Conservation (phyloP, 2,329 filamentous ascomycete species). For the Metarhizium humberi region DNA sequence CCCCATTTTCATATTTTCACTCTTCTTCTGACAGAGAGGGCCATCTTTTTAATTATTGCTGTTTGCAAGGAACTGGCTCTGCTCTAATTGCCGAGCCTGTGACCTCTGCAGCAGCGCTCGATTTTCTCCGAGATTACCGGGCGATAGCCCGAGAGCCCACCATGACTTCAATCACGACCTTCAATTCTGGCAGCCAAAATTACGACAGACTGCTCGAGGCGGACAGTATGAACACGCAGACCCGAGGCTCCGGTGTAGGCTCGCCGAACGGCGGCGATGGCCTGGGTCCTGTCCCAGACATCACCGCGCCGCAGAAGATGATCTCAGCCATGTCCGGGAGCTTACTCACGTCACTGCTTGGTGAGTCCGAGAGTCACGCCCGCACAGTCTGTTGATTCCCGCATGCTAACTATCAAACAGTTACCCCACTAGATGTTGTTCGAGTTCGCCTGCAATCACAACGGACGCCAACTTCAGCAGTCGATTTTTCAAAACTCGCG, state of each 20-base stretch:
- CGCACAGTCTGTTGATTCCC: neutral
- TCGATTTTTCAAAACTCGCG: conserved; percentile 47
- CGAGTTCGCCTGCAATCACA: conserved; percentile 92
- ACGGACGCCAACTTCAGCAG: conserved; percentile 36
- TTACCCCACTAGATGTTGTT: conserved; percentile 93
- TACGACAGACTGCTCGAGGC: conserved; percentile 18
- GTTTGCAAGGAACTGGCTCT: conserved; percentile 3
- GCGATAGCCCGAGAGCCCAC: neutral
- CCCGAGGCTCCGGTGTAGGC: conserved; percentile 9
- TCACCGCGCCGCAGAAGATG: conserved; percentile 87
- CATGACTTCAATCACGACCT: conserved; percentile 2
- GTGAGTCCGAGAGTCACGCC: conserved; percentile 39
- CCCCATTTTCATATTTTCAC: neutral
- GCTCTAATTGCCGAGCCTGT: neutral
- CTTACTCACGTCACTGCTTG: conserved; percentile 77
- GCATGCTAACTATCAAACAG: conserved; percentile 32
- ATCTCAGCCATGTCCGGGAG: conserved; percentile 86
- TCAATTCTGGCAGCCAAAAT: conserved; percentile 13
- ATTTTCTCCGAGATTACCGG: neutral
- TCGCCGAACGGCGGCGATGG: conserved; percentile 12
- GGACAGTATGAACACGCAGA: conserved; percentile 20
- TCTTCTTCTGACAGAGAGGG: neutral
- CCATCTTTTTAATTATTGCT: neutral
- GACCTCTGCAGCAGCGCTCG: neutral
- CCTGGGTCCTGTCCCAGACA: conserved; percentile 45